Base-by-base conservation (phyloP, 208 protist genomes). In the Leishmania guyanensis region DNA sequence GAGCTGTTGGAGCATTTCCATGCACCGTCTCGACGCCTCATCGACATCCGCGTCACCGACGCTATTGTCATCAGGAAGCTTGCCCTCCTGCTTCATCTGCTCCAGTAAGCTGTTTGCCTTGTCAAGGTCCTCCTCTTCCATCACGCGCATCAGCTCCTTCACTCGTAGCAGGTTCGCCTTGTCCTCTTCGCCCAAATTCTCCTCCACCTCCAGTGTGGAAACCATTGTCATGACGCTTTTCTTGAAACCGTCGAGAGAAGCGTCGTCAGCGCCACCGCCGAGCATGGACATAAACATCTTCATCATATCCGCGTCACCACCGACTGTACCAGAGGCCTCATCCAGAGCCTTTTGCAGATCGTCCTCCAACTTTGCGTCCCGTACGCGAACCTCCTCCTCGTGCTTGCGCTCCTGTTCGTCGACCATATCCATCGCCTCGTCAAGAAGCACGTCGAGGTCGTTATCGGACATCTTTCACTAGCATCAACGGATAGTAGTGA, bases 371-470 rank as follows among this genome's bases (percentile, higher is more conserved):
- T 85, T 82, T 5, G 90, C 89, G 43, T 95, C 86, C 14, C 87
- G 86, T 75, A 80, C 69, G 68, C 92, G 83, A 0, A 87, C 84
- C 58, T 87, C 80, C 78, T 94, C 91, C 65, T 97, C 84, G 62
- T 94, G 86, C 74, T 87, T 77, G 66, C 87, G 84, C 50, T 97
- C 91, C 80, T 97, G 85, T 66, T 95, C 87, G 51, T 95, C 88
- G 54, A 97, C 88, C 43, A 91, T 93, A 75, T 95, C 90, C 75
- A 97, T 88, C 56, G 90, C 91, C 76, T 95, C 92, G 78, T 96
- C 91, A 53, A 97, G 91, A 54, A 97, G 87, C 6, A 82, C 91
- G 81, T 97, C 94, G 33, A 97, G 83, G 70, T 97, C 94, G 70
- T 91, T 79, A 48, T 91, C 88, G 3, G 86, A 78, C 89, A 93